A percentile compares a stretch with the other conserved stretches of the same genome.
These are phyloP conservation scores for Haemoproteus tartakovskyi DNA, from an alignment of 169 alveolate species.

Conservation along the genomic window DNA sequence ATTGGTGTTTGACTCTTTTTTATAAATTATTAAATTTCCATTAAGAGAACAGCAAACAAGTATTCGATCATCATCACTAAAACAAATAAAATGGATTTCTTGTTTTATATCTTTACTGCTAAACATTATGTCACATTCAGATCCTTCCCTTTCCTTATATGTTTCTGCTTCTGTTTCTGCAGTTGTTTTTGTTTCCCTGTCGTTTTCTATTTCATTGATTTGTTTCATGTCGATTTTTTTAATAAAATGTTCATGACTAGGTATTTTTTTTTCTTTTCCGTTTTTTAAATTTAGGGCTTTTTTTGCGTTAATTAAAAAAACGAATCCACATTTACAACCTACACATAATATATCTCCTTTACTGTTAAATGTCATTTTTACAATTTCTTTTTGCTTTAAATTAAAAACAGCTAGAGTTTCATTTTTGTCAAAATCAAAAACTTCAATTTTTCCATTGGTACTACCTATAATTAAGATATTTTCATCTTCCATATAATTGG, in stretches of 20 bases:
- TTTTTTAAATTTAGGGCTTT: no score
- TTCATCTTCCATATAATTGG: conserved; percentile 6
- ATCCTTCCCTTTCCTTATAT: no score
- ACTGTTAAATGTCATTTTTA: conserved; percentile 24
- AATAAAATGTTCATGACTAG: no score
- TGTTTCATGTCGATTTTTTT: no score
- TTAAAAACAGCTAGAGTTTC: conserved; percentile 1
- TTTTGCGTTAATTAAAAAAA: conserved; percentile 12
- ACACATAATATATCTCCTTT: conserved; percentile 28
- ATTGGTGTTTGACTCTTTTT: conserved; percentile 1
- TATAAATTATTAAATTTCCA: conserved; percentile 49
- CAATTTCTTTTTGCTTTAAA: conserved; percentile 29
- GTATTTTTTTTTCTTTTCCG: no score
- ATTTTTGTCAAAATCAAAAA: conserved; percentile 54
- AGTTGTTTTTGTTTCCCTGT: no score
- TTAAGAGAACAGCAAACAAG: conserved; percentile 15
- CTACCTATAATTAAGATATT: conserved; percentile 43
- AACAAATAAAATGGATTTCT: conserved; percentile 20
- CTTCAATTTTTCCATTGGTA: conserved; percentile 34
- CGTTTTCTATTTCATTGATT: no score
- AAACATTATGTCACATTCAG: conserved; percentile 8
- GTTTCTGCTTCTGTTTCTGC: no score
- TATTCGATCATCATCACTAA: conserved; percentile 53
- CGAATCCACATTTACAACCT: conserved; percentile 52
- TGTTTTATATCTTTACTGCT: conserved; percentile 56